Base-by-base conservation (phyloP, 2,329 filamentous ascomycete genomes). In the Fusarium proliferatum region DNA sequence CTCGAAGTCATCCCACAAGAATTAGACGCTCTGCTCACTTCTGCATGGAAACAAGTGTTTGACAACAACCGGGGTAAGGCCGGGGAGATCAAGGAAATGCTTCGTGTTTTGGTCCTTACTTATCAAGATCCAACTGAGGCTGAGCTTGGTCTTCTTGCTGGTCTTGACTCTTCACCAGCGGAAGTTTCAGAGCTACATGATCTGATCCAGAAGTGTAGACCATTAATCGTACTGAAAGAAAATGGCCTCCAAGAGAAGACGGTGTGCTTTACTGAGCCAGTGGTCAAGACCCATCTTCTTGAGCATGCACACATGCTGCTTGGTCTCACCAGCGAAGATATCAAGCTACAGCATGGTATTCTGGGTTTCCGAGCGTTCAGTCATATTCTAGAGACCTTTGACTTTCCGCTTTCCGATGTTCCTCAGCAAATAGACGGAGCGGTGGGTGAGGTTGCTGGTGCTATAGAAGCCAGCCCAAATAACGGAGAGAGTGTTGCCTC, bases 281-380 rank as follows among this genome's bases (percentile, higher is more conserved):
- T 83, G 15, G 82, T 85, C 38, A 84, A 83, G 66, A 76, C 73
- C 6, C 83, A 84, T 64, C 77, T 85, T 10, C 68, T 83, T 1
- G 80, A 84, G n/a, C 84, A 84, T 56, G 76, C 82, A 71, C 48
- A 73, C 80, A 9, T 34, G 11, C 13, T 74, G 15, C 76, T 85
- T 5, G 80, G 80, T 1, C 77, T 85, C 45, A 82, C 82, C 2
- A 67, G 76, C 1, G 82, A 85, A 43, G 84, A 82, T 17, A 81
- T 79, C 19, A 83, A 81, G 57, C 80, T 82, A 72, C 84, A 85
- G 43, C 83, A 85, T n/a, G 84, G 84, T 5, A 80, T 85, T 5
- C 72, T 85, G 7, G 80, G 81, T 5, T 75, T 84, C 9, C 77
- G 84, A 15, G 80, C 80, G 1, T 82, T 85, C 59, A 78, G 80